Base-by-base conservation (phyloP, 352 stramenopile genomes). In the Pythium aphanidermatum region DNA sequence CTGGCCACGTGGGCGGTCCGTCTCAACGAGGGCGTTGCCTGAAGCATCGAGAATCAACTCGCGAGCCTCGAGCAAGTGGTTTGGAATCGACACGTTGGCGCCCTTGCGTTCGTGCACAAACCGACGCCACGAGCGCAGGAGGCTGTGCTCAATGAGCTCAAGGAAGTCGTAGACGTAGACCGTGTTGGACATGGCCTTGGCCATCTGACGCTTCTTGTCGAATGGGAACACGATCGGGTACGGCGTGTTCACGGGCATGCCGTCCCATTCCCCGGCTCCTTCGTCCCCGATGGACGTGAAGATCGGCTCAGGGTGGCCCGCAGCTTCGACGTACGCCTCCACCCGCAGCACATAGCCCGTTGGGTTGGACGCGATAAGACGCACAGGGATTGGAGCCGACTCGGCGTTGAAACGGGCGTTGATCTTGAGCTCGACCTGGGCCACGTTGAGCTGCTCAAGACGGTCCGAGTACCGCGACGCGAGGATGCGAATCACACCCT, bases 101-200 rank as follows among this genome's bases (percentile, higher is more conserved):
- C 85, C 56, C 31, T 69, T 75, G 39, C 79, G 81, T 46, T 93
- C 72, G 53, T 86, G 67, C 16, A 92, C 62, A 60, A 95, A 97
- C 29, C 81, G 74, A 29, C 95, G 77, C 96, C 96, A 99, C 33
- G 95, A 76, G 25, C 93, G 78, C 60, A 98, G 70, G 34, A 99
- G 64, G 28, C 91, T 95, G 54, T 95, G 90, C 78, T 99, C 95
- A 56, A 99, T 98, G 20, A 99, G 74, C 53, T 98, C 95, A 27
- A 98, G 73, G 63, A 99, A 98, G 74, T 99, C 97, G 77, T 99
- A 99, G 55, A 95, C 96, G 68, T 99, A 99, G 9, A 98, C 98
- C 21, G 96, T 98, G 70, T 98, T 97, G 49, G 97, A 97, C 74
- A 96, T 94, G 60, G 86, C 75, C 53, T 92, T 90, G 20, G 87